Conservation (phyloP, 2,329 filamentous ascomycete genomes). For the Calonectria pauciramosa region DNA sequence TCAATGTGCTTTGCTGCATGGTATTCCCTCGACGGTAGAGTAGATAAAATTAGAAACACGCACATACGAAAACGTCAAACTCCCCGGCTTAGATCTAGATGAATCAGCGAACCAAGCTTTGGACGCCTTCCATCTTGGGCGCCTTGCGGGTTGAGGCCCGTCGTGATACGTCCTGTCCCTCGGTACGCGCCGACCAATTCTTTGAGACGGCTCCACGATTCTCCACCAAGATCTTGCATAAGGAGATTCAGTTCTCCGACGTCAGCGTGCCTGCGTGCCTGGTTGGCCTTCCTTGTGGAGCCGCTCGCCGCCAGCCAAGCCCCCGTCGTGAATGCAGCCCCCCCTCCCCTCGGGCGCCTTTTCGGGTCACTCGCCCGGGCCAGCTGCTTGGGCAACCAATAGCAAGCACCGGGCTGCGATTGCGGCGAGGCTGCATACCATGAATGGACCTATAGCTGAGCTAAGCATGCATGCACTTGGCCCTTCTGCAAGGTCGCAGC, state of each 20-base stretch:
- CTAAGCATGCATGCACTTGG: background rate
- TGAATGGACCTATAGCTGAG: background rate
- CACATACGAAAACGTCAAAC: background rate
- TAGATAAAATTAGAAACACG: background rate
- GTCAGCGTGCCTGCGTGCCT: conserved; percentile 23
- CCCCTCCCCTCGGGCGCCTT: background rate
- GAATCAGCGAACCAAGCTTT: background rate
- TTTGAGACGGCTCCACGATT: conserved; percentile 16
- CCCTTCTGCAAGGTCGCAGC: background rate
- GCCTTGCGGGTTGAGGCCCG: background rate
- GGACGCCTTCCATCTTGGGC: background rate
- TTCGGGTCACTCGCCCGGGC: background rate
- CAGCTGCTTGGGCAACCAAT: background rate
- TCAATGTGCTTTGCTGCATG: too few relatives aligned
- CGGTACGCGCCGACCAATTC: conserved; percentile 20
- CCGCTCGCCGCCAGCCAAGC: conserved; percentile 8
- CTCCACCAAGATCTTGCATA: conserved; percentile 27
- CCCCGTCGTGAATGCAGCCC: background rate
- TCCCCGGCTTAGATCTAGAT: background rate
- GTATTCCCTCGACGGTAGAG: background rate
- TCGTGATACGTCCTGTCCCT: conserved; percentile 21
- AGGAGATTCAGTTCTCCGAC: conserved; percentile 32
- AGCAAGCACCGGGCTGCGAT: background rate
- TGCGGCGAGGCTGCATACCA: background rate
- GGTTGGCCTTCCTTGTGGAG: conserved; percentile 4